Base-by-base conservation (phyloP, 768 basidiomycete genomes). In the Tricholoma terreum region DNA sequence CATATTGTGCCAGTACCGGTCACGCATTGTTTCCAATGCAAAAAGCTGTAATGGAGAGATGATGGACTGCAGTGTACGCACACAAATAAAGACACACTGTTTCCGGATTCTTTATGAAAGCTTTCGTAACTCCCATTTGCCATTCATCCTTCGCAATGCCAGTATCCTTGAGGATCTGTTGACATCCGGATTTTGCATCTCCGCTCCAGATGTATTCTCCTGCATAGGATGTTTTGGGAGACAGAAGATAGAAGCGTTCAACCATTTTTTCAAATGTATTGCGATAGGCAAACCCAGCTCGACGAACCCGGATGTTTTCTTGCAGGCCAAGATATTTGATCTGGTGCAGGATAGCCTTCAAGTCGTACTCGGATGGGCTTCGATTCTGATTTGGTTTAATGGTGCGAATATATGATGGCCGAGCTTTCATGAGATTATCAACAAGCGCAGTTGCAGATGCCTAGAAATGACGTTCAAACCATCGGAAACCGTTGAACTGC, bases 1-100 rank as follows among this genome's bases (percentile, higher is more conserved):
- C 97, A 99, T 99, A 72, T 98, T 98, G 72, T 99, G 97, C 97
- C 97, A 99, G 72, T 98, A 99, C 53, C 91, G 86, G 70, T 99
- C 97, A 52, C 97, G 87, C 93, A 98, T 98, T 6, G 93, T 95
- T 77, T 99, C 97, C 56, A 99, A 77, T 11, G 96, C 97, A 70
- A 99, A 99, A 19, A 99, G 84, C 93, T 98, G 56, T 6, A 50
- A 51, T 54, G 45, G 54, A 56, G n/a, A 19, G 27, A 58, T 52
- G 48, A 54, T 55, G n/a, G 49, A 22, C 50, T 21, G n/a, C 48
- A 57, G 31, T 33, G 49, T 6, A 54, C 52, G 17, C 17, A 38
- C 49, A 33, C 30, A 22, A 49, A 56, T 49, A 34, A 21, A 22
- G 43, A 68, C 85, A 61, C 70, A 95, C 92, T 17, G 96, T 98